A percentile compares a stretch with the other conserved stretches of the same genome.
These are phyloP conservation scores for Cinnamomum micranthum DNA, from an alignment of 164 flowering plant genomes.

Conservation along the genomic window DNA sequence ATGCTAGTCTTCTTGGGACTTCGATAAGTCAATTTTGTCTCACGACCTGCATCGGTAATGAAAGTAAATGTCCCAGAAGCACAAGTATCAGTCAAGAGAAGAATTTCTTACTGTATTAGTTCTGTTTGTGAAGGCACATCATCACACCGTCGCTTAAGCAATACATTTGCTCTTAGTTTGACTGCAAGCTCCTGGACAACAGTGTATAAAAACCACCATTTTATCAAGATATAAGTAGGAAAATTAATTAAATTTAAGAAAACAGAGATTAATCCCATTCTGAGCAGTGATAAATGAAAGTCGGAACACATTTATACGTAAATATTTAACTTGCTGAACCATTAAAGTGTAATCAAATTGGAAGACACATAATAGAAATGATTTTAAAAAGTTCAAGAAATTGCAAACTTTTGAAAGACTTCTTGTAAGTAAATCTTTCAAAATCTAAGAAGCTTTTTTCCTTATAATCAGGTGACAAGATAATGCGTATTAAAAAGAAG, in stretches of 20 bases:
- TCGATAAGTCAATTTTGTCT: neutral
- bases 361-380: neutral
- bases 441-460: neutral
- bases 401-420: neutral
- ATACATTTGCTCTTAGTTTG: conserved; percentile 44
- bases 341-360: neutral
- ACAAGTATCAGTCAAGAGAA: neutral
- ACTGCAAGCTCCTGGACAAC: conserved; percentile 54
- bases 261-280: neutral
- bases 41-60: neutral
- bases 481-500: neutral
- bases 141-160: conserved; percentile 54
- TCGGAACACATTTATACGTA: neutral
- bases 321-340: neutral
- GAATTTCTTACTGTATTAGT: conserved; percentile 65
- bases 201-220: neutral
- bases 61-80: neutral
- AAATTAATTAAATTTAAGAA: neutral
- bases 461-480: neutral
- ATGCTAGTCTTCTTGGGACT: neutral
- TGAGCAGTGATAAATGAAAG: neutral
- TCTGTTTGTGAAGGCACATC: conserved; percentile 65
- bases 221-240: neutral
- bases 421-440: neutral
- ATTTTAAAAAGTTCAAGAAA: neutral